Evolutionary conservation across 2,329 filamentous ascomycete species (phyloP).

Genomic region (Sporothrix humicola): DNA sequence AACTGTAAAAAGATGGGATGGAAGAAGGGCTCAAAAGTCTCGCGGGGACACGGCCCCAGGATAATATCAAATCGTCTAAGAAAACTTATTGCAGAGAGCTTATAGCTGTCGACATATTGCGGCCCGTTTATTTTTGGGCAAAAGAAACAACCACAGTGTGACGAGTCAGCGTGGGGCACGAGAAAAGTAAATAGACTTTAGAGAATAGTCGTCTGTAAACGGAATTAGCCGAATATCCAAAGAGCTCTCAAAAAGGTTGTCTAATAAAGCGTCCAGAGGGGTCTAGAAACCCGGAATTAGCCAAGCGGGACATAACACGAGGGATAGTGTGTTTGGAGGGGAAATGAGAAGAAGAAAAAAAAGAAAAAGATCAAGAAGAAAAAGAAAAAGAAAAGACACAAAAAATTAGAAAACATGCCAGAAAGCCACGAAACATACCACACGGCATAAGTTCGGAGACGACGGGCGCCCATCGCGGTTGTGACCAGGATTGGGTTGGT

Average conservation of each 20-base stretch:
- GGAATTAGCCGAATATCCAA: conserved; percentile 31
- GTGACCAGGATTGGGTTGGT: background rate
- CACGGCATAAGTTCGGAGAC: conserved; percentile 2
- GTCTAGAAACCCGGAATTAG: conserved; percentile 33
- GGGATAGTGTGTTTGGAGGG: background rate
- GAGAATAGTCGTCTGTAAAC: no score
- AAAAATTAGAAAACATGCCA: background rate
- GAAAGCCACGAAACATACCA: background rate
- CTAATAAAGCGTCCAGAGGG: background rate
- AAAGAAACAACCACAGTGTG: background rate
- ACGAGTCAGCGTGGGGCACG: background rate
- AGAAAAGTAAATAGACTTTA: background rate
- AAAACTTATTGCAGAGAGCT: background rate
- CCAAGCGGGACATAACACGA: conserved; percentile 10
- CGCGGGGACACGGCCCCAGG: conserved; percentile 25
- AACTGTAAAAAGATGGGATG: background rate
- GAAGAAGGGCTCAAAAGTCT: background rate
- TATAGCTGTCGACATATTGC: background rate
- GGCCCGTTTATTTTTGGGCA: background rate
- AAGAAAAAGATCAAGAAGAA: background rate
- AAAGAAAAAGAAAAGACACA: background rate
- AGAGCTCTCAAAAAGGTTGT: conserved; percentile 6
- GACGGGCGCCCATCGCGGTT: background rate
- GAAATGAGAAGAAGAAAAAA: conserved; percentile 10
- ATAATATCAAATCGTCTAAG: conserved; percentile 17